A percentile compares a stretch with the other conserved stretches of the same genome.
Conservation (phyloP, 116 monocot species). For the Thalassia testudinum region DNA sequence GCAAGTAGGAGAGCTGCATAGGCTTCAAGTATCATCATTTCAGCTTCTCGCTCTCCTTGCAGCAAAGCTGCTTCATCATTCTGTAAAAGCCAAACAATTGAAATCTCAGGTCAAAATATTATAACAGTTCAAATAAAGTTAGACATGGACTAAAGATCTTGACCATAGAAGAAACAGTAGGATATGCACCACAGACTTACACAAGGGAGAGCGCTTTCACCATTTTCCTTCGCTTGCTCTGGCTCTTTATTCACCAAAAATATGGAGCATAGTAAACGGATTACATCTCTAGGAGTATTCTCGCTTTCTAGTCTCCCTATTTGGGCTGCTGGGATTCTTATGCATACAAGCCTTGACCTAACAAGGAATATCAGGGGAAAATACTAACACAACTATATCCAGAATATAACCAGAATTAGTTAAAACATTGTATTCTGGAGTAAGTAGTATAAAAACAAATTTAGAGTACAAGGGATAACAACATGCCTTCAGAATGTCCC, state of each 20-base stretch:
- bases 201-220: conserved; percentile 7
- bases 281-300: conserved; percentile 47
- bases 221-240: conserved; percentile 39
- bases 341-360: conserved; percentile 77
- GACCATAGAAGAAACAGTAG: too few species aligned
- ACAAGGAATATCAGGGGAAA: conserved; percentile 2
- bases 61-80: conserved; percentile 69
- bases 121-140: too few species aligned
- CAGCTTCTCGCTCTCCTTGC: conserved; percentile 87
- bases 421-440: too few species aligned
- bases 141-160: too few species aligned
- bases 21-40: conserved; percentile 98
- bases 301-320: conserved; percentile 22
- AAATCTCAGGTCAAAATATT: too few species aligned
- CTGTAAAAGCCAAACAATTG: conserved; percentile 13
- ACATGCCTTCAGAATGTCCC: too few species aligned
- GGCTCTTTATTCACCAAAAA: conserved; percentile 79
- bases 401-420: too few species aligned
- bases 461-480: too few species aligned
- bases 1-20: conserved; percentile 89
- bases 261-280: conserved; percentile 78
- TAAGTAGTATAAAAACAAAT: too few species aligned
- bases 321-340: conserved; percentile 33
- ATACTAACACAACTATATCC: background rate
- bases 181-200: conserved; percentile 16